Conservation (phyloP, 2,329 filamentous ascomycete genomes). For the Teratosphaeria viscida region DNA sequence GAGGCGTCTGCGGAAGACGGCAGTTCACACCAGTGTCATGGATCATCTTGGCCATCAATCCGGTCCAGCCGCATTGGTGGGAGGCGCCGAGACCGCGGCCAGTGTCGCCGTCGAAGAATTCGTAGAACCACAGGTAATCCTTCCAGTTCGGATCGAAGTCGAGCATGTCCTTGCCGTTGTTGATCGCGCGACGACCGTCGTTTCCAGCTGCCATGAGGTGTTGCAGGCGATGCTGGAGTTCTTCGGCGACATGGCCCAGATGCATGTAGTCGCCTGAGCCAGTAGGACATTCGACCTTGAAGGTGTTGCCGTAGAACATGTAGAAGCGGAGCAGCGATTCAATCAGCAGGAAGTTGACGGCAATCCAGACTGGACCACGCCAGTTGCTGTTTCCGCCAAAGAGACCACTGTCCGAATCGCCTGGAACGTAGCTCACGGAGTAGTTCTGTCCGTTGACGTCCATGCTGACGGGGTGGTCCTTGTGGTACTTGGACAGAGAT, state of each 20-base stretch:
- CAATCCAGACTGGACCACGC: slow-evolving; percentile 89
- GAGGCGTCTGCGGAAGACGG: slow-evolving; percentile 83
- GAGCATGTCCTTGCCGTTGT: slow-evolving; percentile 70
- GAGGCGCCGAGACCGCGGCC: slow-evolving; percentile 83
- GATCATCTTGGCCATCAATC: slow-evolving; percentile 90
- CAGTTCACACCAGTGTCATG: slow-evolving; percentile 90
- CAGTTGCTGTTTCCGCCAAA: slow-evolving; percentile 98
- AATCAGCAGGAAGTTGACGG: slow-evolving; percentile 88
- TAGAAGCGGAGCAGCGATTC: slow-evolving; percentile 93
- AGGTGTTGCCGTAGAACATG: slow-evolving; percentile 83
- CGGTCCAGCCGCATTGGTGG: slow-evolving; percentile 96
- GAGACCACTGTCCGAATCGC: slow-evolving; percentile 90
- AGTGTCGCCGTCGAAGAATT: slow-evolving; percentile 91
- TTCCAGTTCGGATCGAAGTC: slow-evolving; percentile 92
- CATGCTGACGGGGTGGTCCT: slow-evolving; percentile 86
- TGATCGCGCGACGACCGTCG: slow-evolving; percentile 78
- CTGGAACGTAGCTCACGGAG: slow-evolving; percentile 78
- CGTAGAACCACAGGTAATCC: slow-evolving; percentile 89
- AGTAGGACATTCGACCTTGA: slow-evolving; percentile 87
- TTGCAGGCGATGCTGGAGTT: slow-evolving; percentile 87
- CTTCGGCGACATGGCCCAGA: slow-evolving; percentile 84
- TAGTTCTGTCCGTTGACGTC: slow-evolving; percentile 88
- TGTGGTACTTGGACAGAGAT: slow-evolving; percentile 83
- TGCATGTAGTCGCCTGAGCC: slow-evolving; percentile 94
- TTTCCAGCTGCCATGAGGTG: slow-evolving; percentile 80